Evolutionary conservation across 2,329 filamentous ascomycete species (phyloP), one percentile per base, ranked within the genome.

Genomic region (Neofusicoccum kwambonambiense): DNA sequence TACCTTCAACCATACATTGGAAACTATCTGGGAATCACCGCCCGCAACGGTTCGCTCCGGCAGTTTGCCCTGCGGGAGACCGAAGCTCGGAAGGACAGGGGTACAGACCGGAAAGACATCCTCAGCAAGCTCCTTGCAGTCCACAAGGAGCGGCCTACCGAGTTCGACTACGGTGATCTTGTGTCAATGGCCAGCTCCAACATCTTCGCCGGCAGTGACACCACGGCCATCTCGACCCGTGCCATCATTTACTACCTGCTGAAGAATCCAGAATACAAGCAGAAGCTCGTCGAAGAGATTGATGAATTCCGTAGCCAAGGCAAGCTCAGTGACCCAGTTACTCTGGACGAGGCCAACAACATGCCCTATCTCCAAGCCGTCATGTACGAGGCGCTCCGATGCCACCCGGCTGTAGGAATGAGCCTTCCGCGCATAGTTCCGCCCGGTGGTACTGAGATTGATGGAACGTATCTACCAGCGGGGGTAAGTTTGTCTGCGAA

Each of bases 191-290:
- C 74, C 0, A 74, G 75, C 2, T 73, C 65, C 49, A 78, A 75
- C 50, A 77, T 81, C 60, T 74, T 76, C 34, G 80, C 79, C 5
- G 79, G 79, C 11, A 75, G 74, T 9, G 80, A 82, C 61, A 82
- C 80, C 0, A 82, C 79, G 4, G 77, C 77, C 19, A 76, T 78
- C n/a, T 75, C 74, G 1, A 72, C 75, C 2, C 68, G 71, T 6
- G 67, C 67, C 9, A 68, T 72, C 4, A 51, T 70, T 1, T 74
- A 72, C 57, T 67, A 72, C 49, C 63, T 74, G 2, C 66, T 68
- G 51, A 70, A 68, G 41, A 54, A 70, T 3, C 70, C 70, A 3
- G 34, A 51, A 13, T 66, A 57, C 19, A 69, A 69, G 50, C 34
- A 62, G 39, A 69, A 65, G 66, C 69, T 15, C 69, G 70, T 68